Conservation (phyloP, 139 green algal species). For the Coelastrella sp. region DNA sequence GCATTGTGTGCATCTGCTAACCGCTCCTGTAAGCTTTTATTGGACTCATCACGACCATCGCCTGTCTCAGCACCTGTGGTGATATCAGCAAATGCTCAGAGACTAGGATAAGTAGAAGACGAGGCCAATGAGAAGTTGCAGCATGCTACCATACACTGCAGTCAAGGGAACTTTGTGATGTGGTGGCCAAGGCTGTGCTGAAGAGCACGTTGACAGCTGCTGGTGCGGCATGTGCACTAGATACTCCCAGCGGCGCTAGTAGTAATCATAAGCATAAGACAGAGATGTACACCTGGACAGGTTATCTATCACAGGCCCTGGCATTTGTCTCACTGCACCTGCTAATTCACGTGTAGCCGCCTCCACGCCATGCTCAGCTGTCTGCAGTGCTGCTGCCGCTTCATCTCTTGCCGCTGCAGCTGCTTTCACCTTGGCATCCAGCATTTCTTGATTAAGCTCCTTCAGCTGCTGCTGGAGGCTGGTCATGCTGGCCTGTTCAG, state of each 20-base stretch:
- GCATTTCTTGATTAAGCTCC: conserved; percentile 58
- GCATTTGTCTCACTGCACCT: conserved; percentile 24
- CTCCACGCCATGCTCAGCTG: conserved; percentile 61
- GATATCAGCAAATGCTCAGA: not conserved
- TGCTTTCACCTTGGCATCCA: conserved; percentile 44
- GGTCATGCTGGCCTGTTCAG: conserved; percentile 62
- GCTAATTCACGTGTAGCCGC: conserved; percentile 63
- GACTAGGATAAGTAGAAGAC: not conserved
- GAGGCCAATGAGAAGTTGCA: too few species aligned
- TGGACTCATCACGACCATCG: conserved; percentile 85
- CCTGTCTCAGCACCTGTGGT: conserved; percentile 81
- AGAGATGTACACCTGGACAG: too few species aligned
- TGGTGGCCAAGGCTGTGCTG: too few species aligned
- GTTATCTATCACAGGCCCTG: not conserved
- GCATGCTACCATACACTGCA: too few species aligned
- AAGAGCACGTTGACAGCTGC: too few species aligned
- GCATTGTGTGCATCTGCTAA: conserved; percentile 71
- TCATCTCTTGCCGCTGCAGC: conserved; percentile 49
- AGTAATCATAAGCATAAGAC: too few species aligned
- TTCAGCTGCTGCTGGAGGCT: conserved; percentile 37
- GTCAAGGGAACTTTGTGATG: not conserved
- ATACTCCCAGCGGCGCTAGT: not conserved
- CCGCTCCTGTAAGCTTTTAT: conserved; percentile 83
- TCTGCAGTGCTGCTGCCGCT: conserved; percentile 50
- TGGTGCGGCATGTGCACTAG: not conserved